Base-by-base conservation (phyloP, 805 yeast genomes). In the Scheffersomyces amazonensis region DNA sequence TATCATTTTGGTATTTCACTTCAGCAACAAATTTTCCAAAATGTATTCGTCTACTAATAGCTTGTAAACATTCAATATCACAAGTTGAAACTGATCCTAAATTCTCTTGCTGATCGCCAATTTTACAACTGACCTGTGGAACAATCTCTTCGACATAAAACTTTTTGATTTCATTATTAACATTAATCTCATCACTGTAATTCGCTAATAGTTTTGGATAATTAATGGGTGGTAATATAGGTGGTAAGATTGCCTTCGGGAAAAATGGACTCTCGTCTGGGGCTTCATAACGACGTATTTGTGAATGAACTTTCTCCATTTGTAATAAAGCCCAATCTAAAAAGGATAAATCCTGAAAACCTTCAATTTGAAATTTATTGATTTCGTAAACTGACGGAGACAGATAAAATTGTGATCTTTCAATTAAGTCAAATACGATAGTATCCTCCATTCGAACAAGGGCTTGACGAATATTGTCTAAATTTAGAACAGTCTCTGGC, bases 11-110 rank as follows among this genome's bases (percentile, higher is more conserved):
- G 61, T 80, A 93, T 63, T 93, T 93, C 32, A 96, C 85, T 60
- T 93, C 99, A 4, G 99, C 99, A 8, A 93, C 99, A 70, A 91
- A 93, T 63, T 86, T 87, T 35, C 99, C 99, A 64, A 91, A 93
- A 64, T 93, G 99, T 49, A 93, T 87, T 57, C 99, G 76, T 53
- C 99, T 74, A 7, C 96, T 85, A 32, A 93, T 65, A 4, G 96
- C 83, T 61, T 93, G 96, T 48, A 93, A 71, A 48, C 85, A 79
- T 48, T 86, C 95, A 40, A 91, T 85, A 57, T 93, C 99, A 45
- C 87, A 72, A 28, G 80, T 68, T 3, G 95, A 82, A 28, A 93
- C 87, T 19, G 95, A 83, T 1, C 99, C 99, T 39, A 80, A 70
- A 60, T 90, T 93, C 56, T 89, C 96, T 30, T 72, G 66, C 53